Percentiles rank a stretch among this genome's conserved stretches.
phyloP scores from a whole-genome alignment of 495 filamentous ascomycete genomes.

The Podospora pseudopauciseta region DNA sequence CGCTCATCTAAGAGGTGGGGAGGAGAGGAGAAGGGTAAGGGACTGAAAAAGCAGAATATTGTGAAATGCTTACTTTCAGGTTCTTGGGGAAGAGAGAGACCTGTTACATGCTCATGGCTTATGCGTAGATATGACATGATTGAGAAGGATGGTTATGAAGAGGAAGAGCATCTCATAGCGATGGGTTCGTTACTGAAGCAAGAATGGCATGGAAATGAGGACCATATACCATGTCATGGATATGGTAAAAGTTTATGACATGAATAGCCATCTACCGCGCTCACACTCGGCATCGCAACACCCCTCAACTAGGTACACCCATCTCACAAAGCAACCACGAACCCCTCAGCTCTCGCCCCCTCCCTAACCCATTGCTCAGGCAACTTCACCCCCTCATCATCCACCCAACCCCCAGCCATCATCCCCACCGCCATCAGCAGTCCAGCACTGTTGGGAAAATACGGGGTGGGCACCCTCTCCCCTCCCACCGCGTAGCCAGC shows the following conservation, averaged over 20 bases:
- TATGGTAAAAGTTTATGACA: not conserved
- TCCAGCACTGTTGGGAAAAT: conserved; percentile 49
- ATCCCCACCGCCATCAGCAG: conserved; percentile 51
- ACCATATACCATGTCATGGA: not conserved
- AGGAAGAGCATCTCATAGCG: not conserved
- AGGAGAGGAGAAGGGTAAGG: not conserved
- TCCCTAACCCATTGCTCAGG: conserved; percentile 42
- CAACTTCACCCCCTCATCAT: conserved; percentile 36
- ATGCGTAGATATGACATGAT: not conserved
- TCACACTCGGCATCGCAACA: not conserved
- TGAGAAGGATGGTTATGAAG: not conserved
- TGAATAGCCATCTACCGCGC: not conserved
- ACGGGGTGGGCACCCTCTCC: conserved; percentile 51
- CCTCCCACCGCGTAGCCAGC: conserved; percentile 52
- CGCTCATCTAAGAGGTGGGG: conserved; percentile 52
- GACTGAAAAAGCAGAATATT: conserved; percentile 62
- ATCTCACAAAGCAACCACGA: conserved; percentile 27
- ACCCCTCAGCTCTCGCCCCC: conserved; percentile 45
- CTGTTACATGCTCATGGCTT: conserved; percentile 7
- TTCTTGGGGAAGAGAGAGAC: not conserved
- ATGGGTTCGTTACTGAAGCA: not conserved
- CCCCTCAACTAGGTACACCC: not conserved
- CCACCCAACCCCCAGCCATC: conserved; percentile 56
- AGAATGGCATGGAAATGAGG: not conserved
- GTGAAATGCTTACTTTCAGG: conserved; percentile 58